Conservation (phyloP, 257 asterid genomes). For the Nicotiana tomentosiformis region DNA sequence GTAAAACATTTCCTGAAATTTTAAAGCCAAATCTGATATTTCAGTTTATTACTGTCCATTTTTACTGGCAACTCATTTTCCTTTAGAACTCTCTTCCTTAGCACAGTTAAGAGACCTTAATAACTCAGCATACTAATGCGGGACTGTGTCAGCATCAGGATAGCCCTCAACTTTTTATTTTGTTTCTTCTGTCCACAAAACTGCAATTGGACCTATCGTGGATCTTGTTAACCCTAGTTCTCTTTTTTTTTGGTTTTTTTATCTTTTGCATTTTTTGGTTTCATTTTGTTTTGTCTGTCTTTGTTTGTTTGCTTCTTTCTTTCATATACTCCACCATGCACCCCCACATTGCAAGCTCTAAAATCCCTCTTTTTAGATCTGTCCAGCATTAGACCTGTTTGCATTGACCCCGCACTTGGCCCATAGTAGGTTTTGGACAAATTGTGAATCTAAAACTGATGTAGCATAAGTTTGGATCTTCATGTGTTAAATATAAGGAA, state of each 20-base stretch:
- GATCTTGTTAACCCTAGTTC: neutral
- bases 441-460: neutral
- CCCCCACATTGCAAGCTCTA: neutral
- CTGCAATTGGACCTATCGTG: neutral
- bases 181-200: neutral
- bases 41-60: too few relatives aligned
- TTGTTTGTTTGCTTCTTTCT: neutral
- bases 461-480: neutral
- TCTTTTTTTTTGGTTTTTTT: neutral
- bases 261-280: neutral
- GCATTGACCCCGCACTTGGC: neutral
- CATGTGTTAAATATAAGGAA: neutral
- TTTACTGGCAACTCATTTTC: neutral
- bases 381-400: neutral
- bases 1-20: too few relatives aligned
- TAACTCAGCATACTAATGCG: neutral
- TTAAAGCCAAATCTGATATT: too few relatives aligned
- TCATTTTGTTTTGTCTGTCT: neutral
- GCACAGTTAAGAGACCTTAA: neutral
- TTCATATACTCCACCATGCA: neutral
- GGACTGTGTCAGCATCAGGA: neutral
- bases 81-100: neutral
- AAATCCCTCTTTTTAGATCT: neutral
- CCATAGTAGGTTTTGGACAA: neutral
- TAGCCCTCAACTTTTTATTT: neutral